Base-by-base conservation (phyloP, 768 basidiomycete species). In the Auricularia sp. region DNA sequence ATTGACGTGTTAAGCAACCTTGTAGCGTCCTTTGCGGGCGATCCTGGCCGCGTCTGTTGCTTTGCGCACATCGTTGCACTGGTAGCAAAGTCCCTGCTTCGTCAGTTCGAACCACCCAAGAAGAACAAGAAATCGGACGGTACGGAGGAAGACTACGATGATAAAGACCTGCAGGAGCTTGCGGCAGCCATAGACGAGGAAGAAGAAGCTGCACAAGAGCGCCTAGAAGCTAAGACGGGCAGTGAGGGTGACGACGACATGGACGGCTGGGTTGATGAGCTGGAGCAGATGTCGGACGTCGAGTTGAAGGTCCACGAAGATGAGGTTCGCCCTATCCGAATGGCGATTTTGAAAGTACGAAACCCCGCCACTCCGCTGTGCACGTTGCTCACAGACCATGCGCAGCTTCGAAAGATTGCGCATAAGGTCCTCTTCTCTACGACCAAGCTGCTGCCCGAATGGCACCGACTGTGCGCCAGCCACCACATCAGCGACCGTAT, bases 291-390 rank as follows among this genome's bases (percentile, higher is more conserved):
- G 67, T 4, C 64, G 6, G 42, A 44, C 16, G 54, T 62, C 0
- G 70, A 76, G 59, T 16, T 61, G 0, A 61, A 61, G 1, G 59
- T 61, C 6, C 64, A 78, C 3, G 61, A 68, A 0, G 65, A 69
- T 42, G 56, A 64, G 3, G 65, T 70, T 1, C 59, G 34, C 7
- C 76, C 74, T 10, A 67, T 77, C 1, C 43, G 65, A 7, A 60
- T 72, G 33, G 66, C 74, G 3, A 64, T 79, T 0, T 67, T 72
- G 0, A 80, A 80, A 73, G 74, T 78, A 53, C 42, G 42, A 16
- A 43, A 43, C 42, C 42, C 42, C 42, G 42, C 42, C 16, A 23
- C 23, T 23, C 23, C 42, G 42, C 16, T 43, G 10, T 16, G 42
- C 42, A 10, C 16, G 42, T 10, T 44, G 53, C 63, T 21, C 63